Evolutionary conservation across 306 rosid genomes (phyloP).

Genomic region (Fragaria iinumae): DNA sequence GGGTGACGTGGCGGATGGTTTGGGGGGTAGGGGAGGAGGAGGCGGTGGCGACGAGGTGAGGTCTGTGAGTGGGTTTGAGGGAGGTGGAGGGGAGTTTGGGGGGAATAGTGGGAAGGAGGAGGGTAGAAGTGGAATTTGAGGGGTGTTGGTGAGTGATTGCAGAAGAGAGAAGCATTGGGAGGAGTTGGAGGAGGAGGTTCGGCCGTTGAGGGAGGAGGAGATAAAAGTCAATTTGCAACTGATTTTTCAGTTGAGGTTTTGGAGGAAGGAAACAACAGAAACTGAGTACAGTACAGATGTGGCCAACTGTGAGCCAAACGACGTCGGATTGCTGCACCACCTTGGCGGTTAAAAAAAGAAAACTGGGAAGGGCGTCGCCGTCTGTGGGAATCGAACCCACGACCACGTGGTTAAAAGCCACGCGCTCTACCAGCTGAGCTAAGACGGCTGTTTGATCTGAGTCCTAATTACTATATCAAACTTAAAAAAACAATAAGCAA

Average conservation of each 20-base stretch:
- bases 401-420: slow-evolving; percentile 17
- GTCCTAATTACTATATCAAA: no score
- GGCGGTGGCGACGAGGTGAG: slow-evolving; percentile 13
- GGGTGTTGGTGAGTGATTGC: slow-evolving; percentile 31
- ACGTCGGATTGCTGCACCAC: background rate
- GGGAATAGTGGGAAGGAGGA: slow-evolving; percentile 15
- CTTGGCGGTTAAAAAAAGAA: background rate
- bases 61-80: slow-evolving; percentile 8
- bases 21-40: slow-evolving; percentile 35
- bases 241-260: background rate
- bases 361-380: background rate
- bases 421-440: slow-evolving; percentile 16
- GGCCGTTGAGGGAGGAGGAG: background rate
- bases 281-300: no score
- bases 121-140: slow-evolving; percentile 22
- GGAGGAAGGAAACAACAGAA: background rate
- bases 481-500: no score
- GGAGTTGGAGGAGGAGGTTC: background rate
- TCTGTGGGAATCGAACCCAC: slow-evolving; percentile 14
- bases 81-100: slow-evolving; percentile 26
- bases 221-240: slow-evolving; percentile 1
- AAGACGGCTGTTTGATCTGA: background rate
- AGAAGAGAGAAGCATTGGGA: slow-evolving; percentile 50
- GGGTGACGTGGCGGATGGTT: slow-evolving; percentile 40
- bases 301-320: background rate